Conservation (phyloP, 2,329 filamentous ascomycete species). For the Dryadomyces quercus-mongolicae region DNA sequence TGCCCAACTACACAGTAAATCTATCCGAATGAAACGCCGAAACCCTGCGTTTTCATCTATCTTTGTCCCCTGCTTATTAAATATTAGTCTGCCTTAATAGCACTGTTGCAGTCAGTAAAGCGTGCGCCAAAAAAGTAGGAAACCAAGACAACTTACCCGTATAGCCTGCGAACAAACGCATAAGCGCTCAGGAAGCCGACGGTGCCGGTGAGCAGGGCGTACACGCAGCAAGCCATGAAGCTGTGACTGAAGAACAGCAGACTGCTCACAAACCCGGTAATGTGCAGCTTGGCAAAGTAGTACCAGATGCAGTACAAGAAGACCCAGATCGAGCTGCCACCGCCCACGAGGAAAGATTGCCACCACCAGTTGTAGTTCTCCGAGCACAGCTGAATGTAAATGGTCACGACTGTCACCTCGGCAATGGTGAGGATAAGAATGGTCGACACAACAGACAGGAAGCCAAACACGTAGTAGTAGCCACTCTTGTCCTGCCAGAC, state of each 20-base stretch:
- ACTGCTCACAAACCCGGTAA: constrained; percentile 66
- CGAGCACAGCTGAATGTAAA: constrained; percentile 70
- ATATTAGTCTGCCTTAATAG: constrained; percentile 37
- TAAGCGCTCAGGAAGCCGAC: constrained; percentile 78
- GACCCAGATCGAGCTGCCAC: constrained; percentile 66
- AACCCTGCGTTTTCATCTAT: background rate
- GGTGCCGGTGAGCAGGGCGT: constrained; percentile 70
- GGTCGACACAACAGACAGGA: constrained; percentile 59
- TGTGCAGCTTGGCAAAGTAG: constrained; percentile 68
- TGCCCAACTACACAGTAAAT: constrained; percentile 1
- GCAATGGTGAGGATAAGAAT: constrained; percentile 67
- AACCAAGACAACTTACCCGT: constrained; percentile 45
- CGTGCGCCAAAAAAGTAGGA: background rate
- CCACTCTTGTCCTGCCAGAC: constrained; percentile 84
- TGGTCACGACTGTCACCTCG: constrained; percentile 72
- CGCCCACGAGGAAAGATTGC: constrained; percentile 73
- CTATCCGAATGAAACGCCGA: background rate
- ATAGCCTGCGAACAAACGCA: constrained; percentile 73
- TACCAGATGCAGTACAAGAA: constrained; percentile 78
- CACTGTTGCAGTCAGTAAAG: constrained; percentile 19
- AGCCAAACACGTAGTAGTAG: constrained; percentile 88
- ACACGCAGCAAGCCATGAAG: constrained; percentile 69
- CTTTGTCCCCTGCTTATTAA: background rate
- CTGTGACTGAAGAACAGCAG: constrained; percentile 80
- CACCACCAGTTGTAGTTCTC: constrained; percentile 93